Evolutionary conservation across 192 early-diverging fungal species (phyloP).

Genomic region (Backusella australiensis): DNA sequence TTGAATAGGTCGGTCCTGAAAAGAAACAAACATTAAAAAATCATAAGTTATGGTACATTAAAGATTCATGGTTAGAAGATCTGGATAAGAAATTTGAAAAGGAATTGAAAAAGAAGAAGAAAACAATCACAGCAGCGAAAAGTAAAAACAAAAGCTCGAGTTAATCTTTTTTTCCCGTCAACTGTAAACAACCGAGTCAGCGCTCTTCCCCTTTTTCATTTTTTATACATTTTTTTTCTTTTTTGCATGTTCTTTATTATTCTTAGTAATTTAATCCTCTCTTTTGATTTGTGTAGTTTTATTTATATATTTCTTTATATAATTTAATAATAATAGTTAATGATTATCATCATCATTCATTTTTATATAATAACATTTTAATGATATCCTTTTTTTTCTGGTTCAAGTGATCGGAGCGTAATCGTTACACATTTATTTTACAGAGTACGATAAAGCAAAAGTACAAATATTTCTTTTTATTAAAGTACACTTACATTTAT

Average conservation of each 20-base stretch:
- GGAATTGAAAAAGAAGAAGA: not conserved
- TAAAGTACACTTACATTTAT: not conserved
- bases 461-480: not conserved
- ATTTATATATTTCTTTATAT: not conserved
- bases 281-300: not conserved
- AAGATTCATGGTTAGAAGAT: not conserved
- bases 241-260: not conserved
- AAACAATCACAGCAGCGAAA: not conserved
- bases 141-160: not conserved
- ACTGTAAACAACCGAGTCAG: not conserved
- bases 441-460: not conserved
- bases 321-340: not conserved
- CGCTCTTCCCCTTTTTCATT: not conserved
- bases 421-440: not conserved
- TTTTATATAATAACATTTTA: not conserved
- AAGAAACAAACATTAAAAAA: slow-evolving; percentile 13
- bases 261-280: not conserved
- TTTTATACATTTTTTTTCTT: not conserved
- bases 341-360: no score
- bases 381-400: not conserved
- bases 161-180: not conserved
- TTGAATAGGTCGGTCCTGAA: slow-evolving; percentile 6
- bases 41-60: slow-evolving; percentile 11
- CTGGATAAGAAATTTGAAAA: not conserved
- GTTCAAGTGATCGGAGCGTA: no score